Evolutionary conservation across 345 rosid species (phyloP), one percentile per base, ranked within the genome.

Genomic region (Bretschneidera sinensis): DNA sequence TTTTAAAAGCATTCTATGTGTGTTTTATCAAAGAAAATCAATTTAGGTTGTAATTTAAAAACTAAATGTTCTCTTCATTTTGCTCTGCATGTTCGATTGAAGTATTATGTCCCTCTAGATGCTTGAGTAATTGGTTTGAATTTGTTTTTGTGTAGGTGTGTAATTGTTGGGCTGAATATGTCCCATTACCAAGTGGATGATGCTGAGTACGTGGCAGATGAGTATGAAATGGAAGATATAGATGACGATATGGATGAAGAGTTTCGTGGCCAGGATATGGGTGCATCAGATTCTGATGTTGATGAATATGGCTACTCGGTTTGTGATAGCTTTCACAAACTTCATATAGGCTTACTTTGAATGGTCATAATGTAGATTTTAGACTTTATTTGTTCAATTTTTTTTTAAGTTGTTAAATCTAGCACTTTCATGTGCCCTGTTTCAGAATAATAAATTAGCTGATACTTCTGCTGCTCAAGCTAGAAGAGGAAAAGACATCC

Each of bases 381-480:
- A 14, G 11, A 1, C 45, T 39, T 39, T 39, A 9, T 39, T 39
- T 39, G 45, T 7, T 7, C 9, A 28, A 28, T n/a, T n/a, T n/a
- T 28, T 2, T 28, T 39, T 5, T 39, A 39, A 50, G 3, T 28
- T 55, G 34, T 5, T 39, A 39, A 50, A 52, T 45, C 35, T n/a
- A 34, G 59, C 16, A 39, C 15, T 5, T 39, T 11, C 16, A 39
- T 39, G 11, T 39, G 33, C 16, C 10, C 45, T 39, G 45, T 31
- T 62, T 74, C 85, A 89, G 91, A 61, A 69, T 69, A 67, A 60
- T 76, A 79, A 77, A 65, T 69, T 75, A 15, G 69, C 78, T 0
- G 98, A 87, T 73, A 92, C 96, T 48, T 72, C 87, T 52, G 86
- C 98, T 62, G 96, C 83, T 55, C 80, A 89, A 66, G 97, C 97